Percentiles rank a stretch among this genome's conserved stretches.
Conservation (phyloP, 2,329 filamentous ascomycete species). For the Parastagonospora nodorum region DNA sequence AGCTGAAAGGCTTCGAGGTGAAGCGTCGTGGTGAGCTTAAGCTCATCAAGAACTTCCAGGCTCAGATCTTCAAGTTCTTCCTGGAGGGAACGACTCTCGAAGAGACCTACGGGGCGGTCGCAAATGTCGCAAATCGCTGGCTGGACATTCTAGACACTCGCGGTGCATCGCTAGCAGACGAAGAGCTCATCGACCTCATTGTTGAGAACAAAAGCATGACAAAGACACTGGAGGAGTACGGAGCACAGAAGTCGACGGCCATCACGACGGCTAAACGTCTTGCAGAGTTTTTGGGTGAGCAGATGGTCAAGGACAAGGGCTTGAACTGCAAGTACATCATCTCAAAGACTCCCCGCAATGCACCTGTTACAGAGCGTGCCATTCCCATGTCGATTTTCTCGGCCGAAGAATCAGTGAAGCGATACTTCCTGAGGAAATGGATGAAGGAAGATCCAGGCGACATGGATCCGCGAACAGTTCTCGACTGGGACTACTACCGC, state of each 20-base stretch:
- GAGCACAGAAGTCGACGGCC: slow-evolving; percentile 94
- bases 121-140: slow-evolving; percentile 95
- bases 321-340: slow-evolving; percentile 99
- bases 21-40: slow-evolving; percentile 98
- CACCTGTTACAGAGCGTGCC: slow-evolving; percentile 92
- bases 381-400: slow-evolving; percentile 97
- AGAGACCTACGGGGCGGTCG: slow-evolving; percentile 89
- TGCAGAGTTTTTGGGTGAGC: slow-evolving; percentile 93
- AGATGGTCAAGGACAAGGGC: slow-evolving; percentile 99
- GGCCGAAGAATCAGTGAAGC: slow-evolving; percentile 84
- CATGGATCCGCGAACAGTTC: slow-evolving; percentile 85
- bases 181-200: slow-evolving; percentile 99
- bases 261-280: slow-evolving; percentile 96
- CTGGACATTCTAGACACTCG: slow-evolving; percentile 91
- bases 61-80: slow-evolving; percentile 99
- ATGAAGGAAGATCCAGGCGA: slow-evolving; percentile 88
- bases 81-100: slow-evolving; percentile 84
- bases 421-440: slow-evolving; percentile 92
- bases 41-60: slow-evolving; percentile 99
- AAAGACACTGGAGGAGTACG: slow-evolving; percentile 96
- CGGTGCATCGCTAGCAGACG: slow-evolving; percentile 87
- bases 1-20: slow-evolving; percentile 96
- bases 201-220: slow-evolving; percentile 98
- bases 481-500: slow-evolving; percentile 97
- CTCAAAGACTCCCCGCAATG: slow-evolving; percentile 80